Evolutionary conservation across 2,329 filamentous ascomycete genomes (phyloP), one percentile per base, ranked within the genome.

Genomic region (Tolypocladium ophioglossoides): DNA sequence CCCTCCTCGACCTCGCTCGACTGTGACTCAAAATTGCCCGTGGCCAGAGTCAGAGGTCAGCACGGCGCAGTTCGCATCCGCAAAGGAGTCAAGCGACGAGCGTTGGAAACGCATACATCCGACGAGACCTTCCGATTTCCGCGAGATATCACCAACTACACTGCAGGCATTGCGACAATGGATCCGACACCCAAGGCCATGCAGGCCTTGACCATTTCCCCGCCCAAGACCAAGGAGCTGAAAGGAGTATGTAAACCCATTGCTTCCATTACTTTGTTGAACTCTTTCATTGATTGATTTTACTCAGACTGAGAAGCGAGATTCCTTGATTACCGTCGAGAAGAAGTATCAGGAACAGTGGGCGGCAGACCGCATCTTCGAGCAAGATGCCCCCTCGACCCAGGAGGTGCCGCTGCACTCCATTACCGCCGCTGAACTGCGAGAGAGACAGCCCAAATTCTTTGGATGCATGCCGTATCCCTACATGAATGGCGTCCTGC

Each of bases 401-500:
- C 74, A 79, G 59, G 91, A 96, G 62, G 81, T 91, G 59, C 87
- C 90, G 56, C 83, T 87, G 61, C 80, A 86, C 65, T 84, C 86
- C 57, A 84, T 91, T 63, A 78, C 85, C 51, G 78, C 88, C 55
- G 82, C 82, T 59, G 85, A 94, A 64, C 78, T 95, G 59, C 88
- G 87, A 66, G 79, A 85, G 65, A 85, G 91, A 69, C 76, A 87
- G 64, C 92, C 92, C 62, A 97, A 97, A 74, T 96, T 91, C 78
- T 95, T 92, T 68, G 90, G 87, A 54, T 69, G 66, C 52, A 74
- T 74, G 67, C 70, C 72, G 14, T 75, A 72, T 52, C 72, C 72
- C 14, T 91, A 90, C 70, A 90, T 91, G 86, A 95, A 95, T 72
- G 90, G 90, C 59, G 87, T 84, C 56, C 79, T 95, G 30, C 92